Base-by-base conservation (phyloP, 2,329 filamentous ascomycete species). In the Aspergillus fumigatus region DNA sequence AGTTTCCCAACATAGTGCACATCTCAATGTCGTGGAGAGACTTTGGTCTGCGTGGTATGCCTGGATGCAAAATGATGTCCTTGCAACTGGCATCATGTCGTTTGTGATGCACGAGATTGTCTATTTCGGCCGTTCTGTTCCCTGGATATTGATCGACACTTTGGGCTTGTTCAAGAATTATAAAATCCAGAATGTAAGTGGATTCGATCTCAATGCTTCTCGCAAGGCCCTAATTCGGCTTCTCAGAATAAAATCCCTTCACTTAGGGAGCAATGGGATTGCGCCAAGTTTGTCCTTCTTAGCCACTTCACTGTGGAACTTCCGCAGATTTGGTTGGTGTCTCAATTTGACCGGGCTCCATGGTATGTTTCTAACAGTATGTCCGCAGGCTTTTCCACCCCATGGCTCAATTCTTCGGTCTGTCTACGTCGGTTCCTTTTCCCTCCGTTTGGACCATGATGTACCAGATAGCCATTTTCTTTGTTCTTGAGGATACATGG, bases 281-380 rank as follows among this genome's bases (percentile, higher is more conserved):
- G 94, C 79, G 92, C 94, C 58, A 87, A 86, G 74, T 87, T 97
- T 64, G 94, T 99, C 62, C 88, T 99, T 63, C 80, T 97, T 69
- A 92, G 88, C 73, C 94, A 99, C 77, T 96, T 97, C 78, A 97
- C 94, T 64, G 94, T 97, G 75, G 94, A 99, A 78, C 85, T 99
- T 40, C 94, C 94, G 60, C 94, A 97, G 77, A 97, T 97, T 75
- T 97, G 93, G 93, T 81, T 66, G 53, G 75, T 62, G 45, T 17
- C n/a, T 14, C 5, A 8, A 35, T 41, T 19, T 14, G 38, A 23
- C 21, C 3, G 11, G 32, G 14, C 5, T 25, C 7, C 45, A 35
- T 6, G 14, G 29, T 25, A 14, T 47, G n/a, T 19, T 23, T 35
- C 57, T 57, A 57, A 62, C 58, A 27, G 60, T 52, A 40, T 25